Percentiles rank a stretch among this genome's conserved stretches.
Conservation (phyloP, 169 alveolate species). For the Plasmodium ovale region DNA sequence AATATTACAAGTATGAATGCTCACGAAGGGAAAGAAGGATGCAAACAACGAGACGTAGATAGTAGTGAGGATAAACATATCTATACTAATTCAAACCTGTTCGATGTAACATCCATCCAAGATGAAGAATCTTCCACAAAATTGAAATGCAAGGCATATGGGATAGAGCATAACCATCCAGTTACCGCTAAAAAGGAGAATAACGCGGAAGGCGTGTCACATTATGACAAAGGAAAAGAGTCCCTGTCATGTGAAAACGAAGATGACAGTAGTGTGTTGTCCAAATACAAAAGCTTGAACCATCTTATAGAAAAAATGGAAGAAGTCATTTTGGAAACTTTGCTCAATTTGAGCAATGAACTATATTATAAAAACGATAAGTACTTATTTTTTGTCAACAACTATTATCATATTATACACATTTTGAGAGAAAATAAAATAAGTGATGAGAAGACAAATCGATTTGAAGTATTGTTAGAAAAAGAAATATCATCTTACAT, state of each 20-base stretch:
- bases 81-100: no score
- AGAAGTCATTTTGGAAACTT: slow-evolving; percentile 6
- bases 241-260: no score
- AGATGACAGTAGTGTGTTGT: background rate
- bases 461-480: slow-evolving; percentile 21
- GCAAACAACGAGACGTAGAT: no score
- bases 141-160: no score
- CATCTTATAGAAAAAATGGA: slow-evolving; percentile 16
- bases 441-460: slow-evolving; percentile 19
- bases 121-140: no score
- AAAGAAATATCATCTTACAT: slow-evolving; percentile 32
- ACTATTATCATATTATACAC: slow-evolving; percentile 38
- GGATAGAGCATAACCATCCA: no score
- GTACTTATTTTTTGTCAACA: slow-evolving; percentile 43
- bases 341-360: background rate
- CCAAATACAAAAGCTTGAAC: slow-evolving; percentile 16
- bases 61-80: no score
- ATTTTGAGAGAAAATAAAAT: slow-evolving; percentile 16
- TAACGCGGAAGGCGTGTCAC: background rate
- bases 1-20: no score
- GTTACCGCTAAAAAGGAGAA: background rate
- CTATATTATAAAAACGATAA: slow-evolving; percentile 8
- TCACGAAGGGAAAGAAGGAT: no score
- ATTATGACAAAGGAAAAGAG: no score
- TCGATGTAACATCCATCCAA: no score